Base-by-base conservation (phyloP, 2,329 filamentous ascomycete species). In the Trichophyton equinum region DNA sequence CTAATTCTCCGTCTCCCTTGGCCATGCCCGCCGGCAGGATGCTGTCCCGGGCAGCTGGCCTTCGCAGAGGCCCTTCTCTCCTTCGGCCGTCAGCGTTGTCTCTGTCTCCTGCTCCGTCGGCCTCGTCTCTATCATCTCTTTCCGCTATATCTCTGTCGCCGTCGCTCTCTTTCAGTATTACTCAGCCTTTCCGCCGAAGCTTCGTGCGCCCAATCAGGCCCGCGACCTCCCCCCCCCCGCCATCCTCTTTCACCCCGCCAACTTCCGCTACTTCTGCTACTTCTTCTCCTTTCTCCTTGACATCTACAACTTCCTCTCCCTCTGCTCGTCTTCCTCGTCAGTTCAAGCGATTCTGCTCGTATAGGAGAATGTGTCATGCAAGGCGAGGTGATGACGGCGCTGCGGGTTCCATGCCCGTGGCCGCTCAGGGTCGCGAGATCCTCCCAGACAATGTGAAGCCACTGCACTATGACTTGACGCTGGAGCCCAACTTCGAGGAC, bases 381-480 rank as follows among this genome's bases (percentile, higher is more conserved):
- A 77, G 82, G 64, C 60, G 60, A 57, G 65, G 62, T 25, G 65
- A 62, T 20, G 60, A 60, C 67, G 83, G 82, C 65, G 75, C 74
- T 64, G 77, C 75, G 64, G 78, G 80, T 60, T 79, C 78, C 64
- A 82, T 79, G 68, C 77, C 85, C 71, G 79, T 87, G 67, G 33
- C 38, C 40, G 75, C 81, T 59, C 81, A 82, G 67, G 85, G 83
- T 65, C 86, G 92, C 68, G 88, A 95, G 78, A 86, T 97, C 66
- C 81, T 97, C 68, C 94, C 92, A 59, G 85, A 86, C 75, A 95
- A 96, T 71, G 90, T 96, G 69, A 87, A 92, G 73, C 91, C 92
- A n/a, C 77, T 81, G 44, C 91, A 97, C 77, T 97, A 97, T 76
- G 85, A 95, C 74, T 77, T 97, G 68, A 94, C 89, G 1, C 81